Percentiles rank a stretch among this genome's conserved stretches.
These are phyloP conservation scores for Vitis hybrid DNA, from an alignment of 177 flowering plant species.

Conservation along the genomic window DNA sequence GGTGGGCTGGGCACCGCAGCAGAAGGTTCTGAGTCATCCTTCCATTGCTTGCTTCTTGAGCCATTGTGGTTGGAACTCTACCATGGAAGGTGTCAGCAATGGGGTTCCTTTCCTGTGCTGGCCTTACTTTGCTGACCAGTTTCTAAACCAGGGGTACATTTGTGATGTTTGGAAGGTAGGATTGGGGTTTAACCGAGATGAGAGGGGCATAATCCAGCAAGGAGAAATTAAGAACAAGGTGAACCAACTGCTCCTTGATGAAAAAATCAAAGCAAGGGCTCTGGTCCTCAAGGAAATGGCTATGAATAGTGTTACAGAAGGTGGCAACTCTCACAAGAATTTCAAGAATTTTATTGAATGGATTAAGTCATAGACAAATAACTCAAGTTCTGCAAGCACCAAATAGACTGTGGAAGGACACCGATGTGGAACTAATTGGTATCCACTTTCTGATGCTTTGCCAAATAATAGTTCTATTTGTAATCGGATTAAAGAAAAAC, in stretches of 20 bases:
- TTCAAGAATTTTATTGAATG: conserved; percentile 25
- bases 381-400: too few relatives aligned
- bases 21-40: conserved; percentile 39
- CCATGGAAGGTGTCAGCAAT: conserved; percentile 39
- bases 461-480: too few relatives aligned
- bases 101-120: conserved; percentile 51
- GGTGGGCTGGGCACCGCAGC: conserved; percentile 52
- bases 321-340: conserved; percentile 31
- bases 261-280: conserved; percentile 21
- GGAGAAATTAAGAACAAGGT: conserved; percentile 34
- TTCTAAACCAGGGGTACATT: conserved; percentile 33
- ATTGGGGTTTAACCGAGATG: conserved; percentile 23
- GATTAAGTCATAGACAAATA: conserved; percentile 10
- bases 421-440: too few relatives aligned
- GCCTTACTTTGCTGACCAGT: conserved; percentile 52
- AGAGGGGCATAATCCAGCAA: conserved; percentile 29
- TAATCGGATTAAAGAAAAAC: too few relatives aligned
- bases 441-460: too few relatives aligned
- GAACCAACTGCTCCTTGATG: conserved; percentile 25
- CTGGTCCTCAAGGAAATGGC: conserved; percentile 29
- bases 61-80: conserved; percentile 66
- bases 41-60: conserved; percentile 46
- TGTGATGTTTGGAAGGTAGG: conserved; percentile 46
- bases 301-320: conserved; percentile 11
- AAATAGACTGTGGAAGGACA: too few relatives aligned